Evolutionary conservation across 23 red algal species (phyloP), one percentile per base, ranked within the genome.

Genomic region (Gracilaria domingensis): DNA sequence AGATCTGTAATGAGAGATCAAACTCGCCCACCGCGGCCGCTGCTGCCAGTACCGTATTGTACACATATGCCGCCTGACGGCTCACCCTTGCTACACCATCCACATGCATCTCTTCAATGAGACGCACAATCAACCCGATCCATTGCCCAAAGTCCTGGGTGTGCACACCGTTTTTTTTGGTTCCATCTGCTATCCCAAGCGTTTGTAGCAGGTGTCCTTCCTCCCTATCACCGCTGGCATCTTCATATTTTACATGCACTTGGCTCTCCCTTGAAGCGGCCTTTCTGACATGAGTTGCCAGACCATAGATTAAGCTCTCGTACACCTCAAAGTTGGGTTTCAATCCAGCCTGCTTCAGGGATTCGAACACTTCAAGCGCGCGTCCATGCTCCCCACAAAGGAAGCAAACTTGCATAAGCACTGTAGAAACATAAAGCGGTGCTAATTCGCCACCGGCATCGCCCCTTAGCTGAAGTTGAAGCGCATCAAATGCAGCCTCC

Each of bases 261-360:
- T 11, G 45, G 16, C 32, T 37, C 28, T 61, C 51, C 8, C 55
- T 47, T 7, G 36, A 37, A 14, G 77, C 77, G 13, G 49, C n/a
- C 6, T 49, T 37, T 20, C 75, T 69, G 18, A 89, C 77, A 23
- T 83, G 66, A 18, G 88, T 74, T 16, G 50, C 45, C 8, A 92
- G 78, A 12, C 88, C 88, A 72, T 92, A 61, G 20, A 92, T 83
- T 26, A 92, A 62, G 53, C 79, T 92, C 64, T 92, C 88, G 47
- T 83, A 92, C 9, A 92, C 88, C 79, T 92, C 88, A 92, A 92
- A 92, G 58, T 92, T 92, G 20, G 88, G 88, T 18, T 65, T 55
- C 64, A 92, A 42, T 14, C 75, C 66, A 49, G 88, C 77, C 36
- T 51, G 82, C 59, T 83, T 92, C 21, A 92, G 26, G 8, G 88